These are phyloP conservation scores for Dictyophora rubrovolvata DNA, from an alignment of 768 basidiomycete genomes.

Conservation along the genomic window DNA sequence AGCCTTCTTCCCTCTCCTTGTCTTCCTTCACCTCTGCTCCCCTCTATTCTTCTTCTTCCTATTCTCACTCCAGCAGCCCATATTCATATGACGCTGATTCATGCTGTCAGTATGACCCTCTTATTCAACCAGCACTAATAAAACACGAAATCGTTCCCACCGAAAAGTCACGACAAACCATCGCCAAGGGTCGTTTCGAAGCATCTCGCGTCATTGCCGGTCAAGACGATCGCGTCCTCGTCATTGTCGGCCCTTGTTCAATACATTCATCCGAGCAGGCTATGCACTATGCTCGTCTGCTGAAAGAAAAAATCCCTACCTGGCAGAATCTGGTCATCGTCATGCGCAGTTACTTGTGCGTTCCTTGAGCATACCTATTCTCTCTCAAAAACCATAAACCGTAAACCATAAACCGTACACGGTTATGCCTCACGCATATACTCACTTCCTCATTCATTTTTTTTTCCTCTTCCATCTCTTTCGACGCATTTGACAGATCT, in stretches of 20 bases:
- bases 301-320: constrained; percentile 53
- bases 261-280: constrained; percentile 88
- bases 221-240: constrained; percentile 75
- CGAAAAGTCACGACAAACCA: constrained; percentile 54
- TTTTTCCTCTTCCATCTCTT: neutral
- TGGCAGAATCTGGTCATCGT: constrained; percentile 79
- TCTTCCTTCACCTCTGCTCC: neutral
- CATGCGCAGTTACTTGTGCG: constrained; percentile 97
- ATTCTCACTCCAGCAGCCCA: neutral
- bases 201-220: constrained; percentile 76
- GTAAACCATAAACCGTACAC: neutral
- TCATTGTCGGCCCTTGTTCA: constrained; percentile 92
- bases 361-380: constrained; percentile 13
- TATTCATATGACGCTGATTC: neutral
- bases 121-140: constrained; percentile 86
- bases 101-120: constrained; percentile 77
- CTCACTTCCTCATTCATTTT: neutral
- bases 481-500: neutral
- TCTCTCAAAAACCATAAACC: neutral
- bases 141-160: constrained; percentile 75
- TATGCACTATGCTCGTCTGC: constrained; percentile 65
- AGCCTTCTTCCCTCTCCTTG: constrained; percentile 1
- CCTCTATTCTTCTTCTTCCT: neutral
- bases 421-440: neutral
- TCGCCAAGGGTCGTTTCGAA: constrained; percentile 68